phyloP scores from a whole-genome alignment of 78 protist species.

The Emiliania huxleyi region DNA sequence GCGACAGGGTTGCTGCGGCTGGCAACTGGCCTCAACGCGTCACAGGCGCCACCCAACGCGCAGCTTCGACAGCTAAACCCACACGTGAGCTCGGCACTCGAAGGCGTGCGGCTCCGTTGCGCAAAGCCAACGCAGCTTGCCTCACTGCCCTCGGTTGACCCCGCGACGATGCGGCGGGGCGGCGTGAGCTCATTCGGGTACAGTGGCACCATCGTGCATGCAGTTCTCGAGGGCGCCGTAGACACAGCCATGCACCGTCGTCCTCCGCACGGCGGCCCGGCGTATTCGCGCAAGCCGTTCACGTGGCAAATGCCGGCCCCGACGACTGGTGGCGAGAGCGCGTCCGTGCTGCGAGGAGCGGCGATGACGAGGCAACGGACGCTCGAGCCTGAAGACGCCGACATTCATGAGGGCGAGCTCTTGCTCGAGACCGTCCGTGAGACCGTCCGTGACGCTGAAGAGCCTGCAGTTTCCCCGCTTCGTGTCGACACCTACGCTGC shows the following conservation, averaged over 20 bases:
- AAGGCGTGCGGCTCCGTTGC: neutral
- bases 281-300: too few species aligned
- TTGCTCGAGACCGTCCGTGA: too few species aligned
- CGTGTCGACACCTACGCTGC: neutral
- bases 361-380: neutral
- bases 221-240: neutral
- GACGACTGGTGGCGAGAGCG: neutral
- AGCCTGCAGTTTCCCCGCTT: too few species aligned
- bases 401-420: neutral
- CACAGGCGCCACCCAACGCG: neutral
- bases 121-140: neutral
- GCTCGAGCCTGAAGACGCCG: neutral
- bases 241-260: too few species aligned
- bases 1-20: neutral
- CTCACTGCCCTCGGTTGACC: neutral
- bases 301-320: neutral
- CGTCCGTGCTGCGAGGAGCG: neutral
- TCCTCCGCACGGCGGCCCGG: too few species aligned
- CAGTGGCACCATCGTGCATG: neutral
- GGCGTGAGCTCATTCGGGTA: neutral
- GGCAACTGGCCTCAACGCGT: neutral
- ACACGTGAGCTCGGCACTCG: neutral
- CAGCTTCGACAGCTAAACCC: neutral
- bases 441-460: too few species aligned
- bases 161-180: neutral